Percentiles rank a stretch among this genome's conserved stretches.
Conservation (phyloP, 768 basidiomycete genomes). For the Pleurotus sapidus region DNA sequence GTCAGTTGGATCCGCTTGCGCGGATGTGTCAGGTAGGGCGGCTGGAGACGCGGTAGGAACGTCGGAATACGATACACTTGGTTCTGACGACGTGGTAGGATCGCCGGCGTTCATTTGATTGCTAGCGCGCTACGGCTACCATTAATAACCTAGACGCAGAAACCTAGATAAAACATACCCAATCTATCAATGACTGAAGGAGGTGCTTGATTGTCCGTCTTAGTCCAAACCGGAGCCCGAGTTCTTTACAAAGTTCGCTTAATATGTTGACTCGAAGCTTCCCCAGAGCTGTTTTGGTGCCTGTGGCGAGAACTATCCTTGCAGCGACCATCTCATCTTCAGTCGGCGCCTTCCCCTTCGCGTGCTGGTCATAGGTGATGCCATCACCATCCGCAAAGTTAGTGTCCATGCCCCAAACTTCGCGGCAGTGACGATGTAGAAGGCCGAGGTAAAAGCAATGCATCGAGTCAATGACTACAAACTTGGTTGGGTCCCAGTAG, state of each 20-base stretch:
- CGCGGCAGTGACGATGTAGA: constrained; percentile 21
- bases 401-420: constrained; percentile 9
- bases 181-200: no score
- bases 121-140: no score
- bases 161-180: no score
- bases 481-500: constrained; percentile 28
- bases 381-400: not conserved
- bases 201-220: not conserved
- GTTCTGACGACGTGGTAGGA: no score
- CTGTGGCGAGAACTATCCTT: not conserved
- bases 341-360: constrained; percentile 4
- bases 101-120: no score
- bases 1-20: no score
- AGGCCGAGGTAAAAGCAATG: constrained; percentile 29
- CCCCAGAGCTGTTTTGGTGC: not conserved
- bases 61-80: no score
- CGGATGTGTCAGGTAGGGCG: no score
- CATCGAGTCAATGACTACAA: constrained; percentile 31
- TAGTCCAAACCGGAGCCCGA: constrained; percentile 10
- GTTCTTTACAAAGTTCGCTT: not conserved
- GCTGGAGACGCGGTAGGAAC: no score
- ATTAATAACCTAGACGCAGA: no score
- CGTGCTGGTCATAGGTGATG: not conserved
- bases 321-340: not conserved
- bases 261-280: not conserved